phyloP scores from a whole-genome alignment of 1,284 basidiomycete species.

The Ceratobasidium sp. region DNA sequence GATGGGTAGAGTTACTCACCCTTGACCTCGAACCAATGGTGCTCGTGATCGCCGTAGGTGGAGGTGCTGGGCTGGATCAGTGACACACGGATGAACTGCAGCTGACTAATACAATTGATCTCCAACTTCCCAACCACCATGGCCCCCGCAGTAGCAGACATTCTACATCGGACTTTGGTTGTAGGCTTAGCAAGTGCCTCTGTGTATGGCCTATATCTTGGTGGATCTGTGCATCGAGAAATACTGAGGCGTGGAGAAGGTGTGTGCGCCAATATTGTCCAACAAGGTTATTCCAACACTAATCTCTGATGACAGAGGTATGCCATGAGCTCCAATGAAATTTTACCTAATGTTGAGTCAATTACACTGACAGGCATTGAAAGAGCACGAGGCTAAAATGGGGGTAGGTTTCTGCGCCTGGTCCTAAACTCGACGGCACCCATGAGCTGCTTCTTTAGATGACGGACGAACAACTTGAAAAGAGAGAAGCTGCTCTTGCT shows the following conservation, averaged over 20 bases:
- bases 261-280: no score
- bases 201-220: constrained; percentile 29
- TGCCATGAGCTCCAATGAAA: background rate
- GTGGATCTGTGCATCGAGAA: constrained; percentile 16
- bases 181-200: constrained; percentile 15
- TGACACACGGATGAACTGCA: background rate
- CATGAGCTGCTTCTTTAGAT: background rate
- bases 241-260: constrained; percentile 31
- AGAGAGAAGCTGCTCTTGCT: constrained; percentile 23
- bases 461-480: constrained; percentile 19
- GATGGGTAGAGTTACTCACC: background rate
- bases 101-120: background rate
- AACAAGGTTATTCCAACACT: background rate
- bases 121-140: constrained; percentile 7
- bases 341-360: no score
- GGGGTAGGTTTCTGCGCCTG: background rate
- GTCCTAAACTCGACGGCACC: background rate
- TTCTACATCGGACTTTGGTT: constrained; percentile 25
- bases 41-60: background rate
- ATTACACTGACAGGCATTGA: constrained; percentile 4
- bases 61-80: no score
- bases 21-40: background rate
- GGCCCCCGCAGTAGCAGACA: constrained; percentile 5
- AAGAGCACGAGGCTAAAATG: constrained; percentile 30
- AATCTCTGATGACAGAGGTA: background rate